Percentiles rank a stretch among this genome's conserved stretches.
Conservation (phyloP, 2,329 filamentous ascomycete genomes). For the Diaporthe ilicicola region DNA sequence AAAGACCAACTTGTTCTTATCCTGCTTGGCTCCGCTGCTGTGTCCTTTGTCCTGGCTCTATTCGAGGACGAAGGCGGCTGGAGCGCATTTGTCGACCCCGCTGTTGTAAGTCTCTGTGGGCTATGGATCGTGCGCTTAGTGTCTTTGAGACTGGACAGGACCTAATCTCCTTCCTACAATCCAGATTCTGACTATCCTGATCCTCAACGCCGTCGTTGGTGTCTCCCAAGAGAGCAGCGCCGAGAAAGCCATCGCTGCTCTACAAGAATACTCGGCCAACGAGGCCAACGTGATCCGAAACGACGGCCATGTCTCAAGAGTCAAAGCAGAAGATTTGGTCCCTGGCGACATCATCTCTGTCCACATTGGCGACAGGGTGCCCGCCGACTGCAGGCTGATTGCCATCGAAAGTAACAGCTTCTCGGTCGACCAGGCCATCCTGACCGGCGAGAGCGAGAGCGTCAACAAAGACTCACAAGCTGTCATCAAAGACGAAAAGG, state of each 20-base stretch:
- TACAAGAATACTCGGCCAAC: slow-evolving; percentile 99
- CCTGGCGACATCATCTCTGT: slow-evolving; percentile 92
- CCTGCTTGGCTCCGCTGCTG: slow-evolving; percentile 87
- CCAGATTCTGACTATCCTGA: slow-evolving; percentile 93
- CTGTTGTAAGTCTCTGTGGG: slow-evolving; percentile 74
- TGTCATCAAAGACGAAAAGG: slow-evolving; percentile 77
- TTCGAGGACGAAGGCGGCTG: slow-evolving; percentile 94
- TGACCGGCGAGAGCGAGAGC: slow-evolving; percentile 98
- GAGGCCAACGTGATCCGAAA: slow-evolving; percentile 93
- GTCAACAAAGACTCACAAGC: slow-evolving; percentile 81
- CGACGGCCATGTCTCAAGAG: slow-evolving; percentile 75
- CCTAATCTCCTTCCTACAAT: neutral
- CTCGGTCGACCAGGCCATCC: slow-evolving; percentile 92
- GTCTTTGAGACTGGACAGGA: slow-evolving; percentile 11
- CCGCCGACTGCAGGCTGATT: slow-evolving; percentile 91
- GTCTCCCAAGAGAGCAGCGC: slow-evolving; percentile 99
- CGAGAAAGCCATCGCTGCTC: slow-evolving; percentile 96
- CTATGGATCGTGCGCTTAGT: neutral
- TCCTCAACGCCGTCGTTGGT: slow-evolving; percentile 96
- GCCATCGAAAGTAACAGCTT: slow-evolving; percentile 97
- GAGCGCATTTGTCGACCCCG: slow-evolving; percentile 96
- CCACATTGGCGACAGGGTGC: slow-evolving; percentile 89
- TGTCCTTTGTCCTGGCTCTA: slow-evolving; percentile 92
- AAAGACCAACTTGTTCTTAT: slow-evolving; percentile 99
- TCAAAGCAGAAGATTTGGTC: slow-evolving; percentile 97